Base-by-base conservation (phyloP, 2,329 filamentous ascomycete genomes). In the Davidsoniella eucalypti region DNA sequence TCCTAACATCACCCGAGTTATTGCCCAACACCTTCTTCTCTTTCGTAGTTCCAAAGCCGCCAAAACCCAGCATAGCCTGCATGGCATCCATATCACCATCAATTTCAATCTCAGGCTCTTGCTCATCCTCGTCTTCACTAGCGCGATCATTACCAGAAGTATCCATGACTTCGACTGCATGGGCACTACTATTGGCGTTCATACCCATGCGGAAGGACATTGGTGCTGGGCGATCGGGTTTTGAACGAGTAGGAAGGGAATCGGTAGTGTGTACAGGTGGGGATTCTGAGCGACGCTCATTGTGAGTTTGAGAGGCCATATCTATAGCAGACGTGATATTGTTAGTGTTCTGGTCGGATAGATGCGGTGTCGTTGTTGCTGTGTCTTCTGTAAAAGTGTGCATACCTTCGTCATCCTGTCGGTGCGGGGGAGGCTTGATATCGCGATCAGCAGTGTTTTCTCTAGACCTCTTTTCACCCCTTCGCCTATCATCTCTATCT, bases 41-140 rank as follows among this genome's bases (percentile, higher is more conserved):
- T 65, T 96, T 93, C 17, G 92, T 96, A 21, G 78, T 80, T 52
- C 80, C 81, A 65, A 96, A 98, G 1, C 75, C 77, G 16, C 79
- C 79, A 60, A 98, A 95, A 2, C 92, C 92, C 84, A 98, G 88
- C 69, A 88, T 78, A 46, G 81, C 80, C 58, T 80, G 73, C 82
- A 96, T 90, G 53, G 76, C 76, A 50, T 73, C 76, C 61, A 83
- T 70, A 47, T 80, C 78, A 55, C 88, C 83, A 51, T 72, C 73
- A 29, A 73, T 73, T 46, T 71, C 67, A 14, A 71, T 60, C 25
- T 72, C 66, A 39, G 73, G 73, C 16, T 75, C 72, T 14, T 73
- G 68, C 33, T 57, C 60, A 44, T 63, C 57, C 6, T 55, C 55
- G 10, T 57, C 57, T 5, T 60, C 64, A 3, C 58, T 61, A 5